Evolutionary conservation across 345 rosid species (phyloP).

Genomic region (Citrus glauca): DNA sequence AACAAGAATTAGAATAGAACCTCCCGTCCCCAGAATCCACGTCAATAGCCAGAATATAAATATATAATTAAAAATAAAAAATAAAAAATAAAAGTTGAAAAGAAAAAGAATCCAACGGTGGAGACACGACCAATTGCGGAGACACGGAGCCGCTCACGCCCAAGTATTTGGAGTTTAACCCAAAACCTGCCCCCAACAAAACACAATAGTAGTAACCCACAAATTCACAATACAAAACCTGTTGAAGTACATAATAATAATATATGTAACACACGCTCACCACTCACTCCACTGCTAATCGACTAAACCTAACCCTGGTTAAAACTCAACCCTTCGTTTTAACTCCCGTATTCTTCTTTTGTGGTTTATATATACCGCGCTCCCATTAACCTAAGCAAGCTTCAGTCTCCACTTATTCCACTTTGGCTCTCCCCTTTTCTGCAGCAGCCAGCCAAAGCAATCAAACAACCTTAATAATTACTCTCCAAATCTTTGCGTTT

Average conservation of each 20-base stretch:
- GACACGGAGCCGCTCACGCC: slow-evolving; percentile 93
- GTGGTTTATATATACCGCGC: slow-evolving; percentile 22
- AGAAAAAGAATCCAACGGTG: slow-evolving; percentile 53
- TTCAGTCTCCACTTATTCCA: not conserved
- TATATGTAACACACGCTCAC: too few relatives aligned
- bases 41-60: too few relatives aligned
- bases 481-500: not conserved
- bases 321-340: not conserved
- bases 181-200: slow-evolving; percentile 6
- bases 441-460: not conserved
- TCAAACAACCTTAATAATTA: not conserved
- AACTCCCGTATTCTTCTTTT: not conserved
- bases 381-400: not conserved
- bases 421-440: not conserved
- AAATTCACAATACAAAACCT: not conserved
- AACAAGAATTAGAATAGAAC: too few relatives aligned
- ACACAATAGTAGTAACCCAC: not conserved
- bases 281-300: not conserved
- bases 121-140: slow-evolving; percentile 78
- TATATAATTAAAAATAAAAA: too few relatives aligned
- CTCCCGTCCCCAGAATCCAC: too few relatives aligned
- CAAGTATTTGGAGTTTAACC: slow-evolving; percentile 73
- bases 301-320: slow-evolving; percentile 32
- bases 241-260: too few relatives aligned
- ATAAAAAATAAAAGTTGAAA: too few relatives aligned